Percentiles rank a stretch among this genome's conserved stretches.
Evolutionary conservation across 768 basidiomycete species (phyloP).

Genomic region (Krasilnikovozyma curviuscula): DNA sequence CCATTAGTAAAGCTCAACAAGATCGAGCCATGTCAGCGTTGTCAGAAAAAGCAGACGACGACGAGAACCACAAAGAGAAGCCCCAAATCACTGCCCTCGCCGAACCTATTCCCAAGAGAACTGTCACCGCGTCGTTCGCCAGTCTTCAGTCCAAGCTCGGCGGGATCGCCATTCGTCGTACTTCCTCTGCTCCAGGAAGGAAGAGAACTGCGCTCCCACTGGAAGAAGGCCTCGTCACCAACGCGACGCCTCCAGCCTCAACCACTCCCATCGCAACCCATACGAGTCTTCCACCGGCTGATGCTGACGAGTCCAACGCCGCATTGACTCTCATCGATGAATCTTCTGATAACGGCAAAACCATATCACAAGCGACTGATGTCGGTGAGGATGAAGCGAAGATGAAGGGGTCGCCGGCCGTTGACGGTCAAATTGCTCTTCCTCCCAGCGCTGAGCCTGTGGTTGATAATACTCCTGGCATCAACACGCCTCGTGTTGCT

Average conservation of each 20-base stretch:
- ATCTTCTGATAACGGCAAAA: no score
- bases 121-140: neutral
- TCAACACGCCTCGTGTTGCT: neutral
- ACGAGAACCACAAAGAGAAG: neutral
- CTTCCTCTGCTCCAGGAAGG: constrained; percentile 3
- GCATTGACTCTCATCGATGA: neutral
- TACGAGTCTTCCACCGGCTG: neutral
- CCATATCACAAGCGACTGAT: no score
- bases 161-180: constrained; percentile 1
- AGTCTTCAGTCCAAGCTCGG: constrained; percentile 6
- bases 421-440: no score
- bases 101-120: neutral
- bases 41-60: neutral
- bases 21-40: neutral
- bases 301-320: neutral
- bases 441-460: neutral
- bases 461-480: neutral
- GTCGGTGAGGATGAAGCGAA: constrained; percentile 27
- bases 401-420: constrained; percentile 46
- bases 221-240: neutral
- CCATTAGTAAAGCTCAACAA: constrained; percentile 4
- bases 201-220: neutral
- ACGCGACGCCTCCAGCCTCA: neutral
- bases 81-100: neutral
- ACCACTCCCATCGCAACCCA: neutral